Percentiles rank a stretch among this genome's conserved stretches.
These are phyloP conservation scores for Sclerotiophoma versabilis DNA, from an alignment of 2,329 filamentous ascomycete species.

Conservation along the genomic window DNA sequence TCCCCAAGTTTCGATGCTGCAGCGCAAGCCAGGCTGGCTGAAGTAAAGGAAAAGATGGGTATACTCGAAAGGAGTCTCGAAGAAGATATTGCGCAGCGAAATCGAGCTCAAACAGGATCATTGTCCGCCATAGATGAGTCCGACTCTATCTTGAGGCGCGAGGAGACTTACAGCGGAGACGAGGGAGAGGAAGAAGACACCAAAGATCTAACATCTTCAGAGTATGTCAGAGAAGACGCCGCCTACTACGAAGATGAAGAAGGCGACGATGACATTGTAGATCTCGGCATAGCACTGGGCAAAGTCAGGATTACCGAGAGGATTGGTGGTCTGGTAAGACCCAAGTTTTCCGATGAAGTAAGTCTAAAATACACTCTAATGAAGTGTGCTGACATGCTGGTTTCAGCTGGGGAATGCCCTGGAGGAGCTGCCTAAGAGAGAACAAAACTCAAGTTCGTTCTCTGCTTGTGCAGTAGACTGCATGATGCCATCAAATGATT, in stretches of 20 bases:
- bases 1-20: constrained; percentile 72
- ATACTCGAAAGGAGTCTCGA: constrained; percentile 74
- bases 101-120: background rate
- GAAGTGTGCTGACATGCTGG: background rate
- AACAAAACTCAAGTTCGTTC: constrained; percentile 20
- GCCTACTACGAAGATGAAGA: constrained; percentile 69
- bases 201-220: constrained; percentile 66
- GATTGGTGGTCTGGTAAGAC: constrained; percentile 74
- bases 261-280: constrained; percentile 73
- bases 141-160: constrained; percentile 25
- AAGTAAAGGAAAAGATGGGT: constrained; percentile 81
- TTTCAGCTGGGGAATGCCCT: constrained; percentile 42
- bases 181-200: constrained; percentile 66
- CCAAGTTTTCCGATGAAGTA: constrained; percentile 75
- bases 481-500: constrained; percentile 69
- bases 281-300: constrained; percentile 74
- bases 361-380: constrained; percentile 17
- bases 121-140: background rate
- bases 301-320: constrained; percentile 76
- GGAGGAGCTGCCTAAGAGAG: constrained; percentile 34
- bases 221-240: constrained; percentile 69
- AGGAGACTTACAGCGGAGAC: constrained; percentile 62
- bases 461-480: constrained; percentile 51
- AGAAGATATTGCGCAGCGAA: constrained; percentile 66
- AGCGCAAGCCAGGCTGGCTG: constrained; percentile 72